Evolutionary conservation across 176 grass and related monocot genomes (phyloP).

Genomic region (Phoenix roebelenii): DNA sequence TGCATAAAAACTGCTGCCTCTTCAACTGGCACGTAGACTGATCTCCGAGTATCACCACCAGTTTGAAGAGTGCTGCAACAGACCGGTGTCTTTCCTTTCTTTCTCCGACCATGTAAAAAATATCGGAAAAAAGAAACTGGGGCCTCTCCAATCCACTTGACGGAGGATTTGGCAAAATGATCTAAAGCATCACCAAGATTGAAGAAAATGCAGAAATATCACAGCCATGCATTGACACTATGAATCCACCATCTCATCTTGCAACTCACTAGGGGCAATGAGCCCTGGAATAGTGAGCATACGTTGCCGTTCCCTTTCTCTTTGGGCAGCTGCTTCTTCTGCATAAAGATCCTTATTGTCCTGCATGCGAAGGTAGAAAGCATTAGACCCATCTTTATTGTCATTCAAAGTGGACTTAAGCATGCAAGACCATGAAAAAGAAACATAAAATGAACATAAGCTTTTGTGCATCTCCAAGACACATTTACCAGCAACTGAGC

Average conservation of each 20-base stretch:
- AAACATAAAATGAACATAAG: too few relatives aligned
- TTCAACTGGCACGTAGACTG: constrained; percentile 12
- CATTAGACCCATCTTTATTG: too few relatives aligned
- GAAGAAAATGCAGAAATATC: not conserved
- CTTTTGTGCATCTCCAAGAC: too few relatives aligned
- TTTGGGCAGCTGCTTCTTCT: constrained; percentile 87
- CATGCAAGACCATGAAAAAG: too few relatives aligned
- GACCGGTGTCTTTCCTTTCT: constrained; percentile 1
- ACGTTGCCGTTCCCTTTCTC: constrained; percentile 82
- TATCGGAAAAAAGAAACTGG: constrained; percentile 31
- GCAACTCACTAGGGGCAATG: constrained; percentile 90
- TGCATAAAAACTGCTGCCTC: constrained; percentile 39
- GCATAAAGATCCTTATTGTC: constrained; percentile 99
- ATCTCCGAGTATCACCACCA: constrained; percentile 30
- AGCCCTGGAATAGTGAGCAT: constrained; percentile 94
- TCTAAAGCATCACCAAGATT: not conserved
- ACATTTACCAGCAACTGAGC: too few relatives aligned
- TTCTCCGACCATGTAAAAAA: constrained; percentile 26
- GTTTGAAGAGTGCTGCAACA: constrained; percentile 27
- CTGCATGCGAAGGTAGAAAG: constrained; percentile 13
- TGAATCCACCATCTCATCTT: constrained; percentile 98
- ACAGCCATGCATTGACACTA: constrained; percentile 19
- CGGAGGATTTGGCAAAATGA: not conserved
- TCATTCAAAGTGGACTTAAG: too few relatives aligned
- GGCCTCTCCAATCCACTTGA: not conserved